phyloP scores from a whole-genome alignment of 345 rosid species.

The Sisymbrium altissimum region DNA sequence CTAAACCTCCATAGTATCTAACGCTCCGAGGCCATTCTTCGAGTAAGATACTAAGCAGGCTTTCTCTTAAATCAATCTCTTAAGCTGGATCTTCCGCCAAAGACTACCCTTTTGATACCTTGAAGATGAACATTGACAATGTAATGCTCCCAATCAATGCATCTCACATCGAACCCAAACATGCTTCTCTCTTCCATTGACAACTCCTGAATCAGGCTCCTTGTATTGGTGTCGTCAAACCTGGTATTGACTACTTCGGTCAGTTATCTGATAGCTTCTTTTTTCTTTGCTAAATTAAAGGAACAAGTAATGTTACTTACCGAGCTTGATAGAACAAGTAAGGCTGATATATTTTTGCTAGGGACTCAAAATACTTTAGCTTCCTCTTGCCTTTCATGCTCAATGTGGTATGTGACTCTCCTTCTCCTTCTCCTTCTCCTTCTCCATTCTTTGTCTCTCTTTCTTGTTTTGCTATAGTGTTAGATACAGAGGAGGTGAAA shows the following conservation, averaged over 20 bases:
- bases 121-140: constrained; percentile 37
- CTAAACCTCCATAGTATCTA: too few species aligned
- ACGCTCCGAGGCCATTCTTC: too few species aligned
- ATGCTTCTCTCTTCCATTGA: neutral
- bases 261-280: neutral
- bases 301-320: neutral
- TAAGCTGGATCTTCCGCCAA: neutral
- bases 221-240: constrained; percentile 32
- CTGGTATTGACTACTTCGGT: neutral
- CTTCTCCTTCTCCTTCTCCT: constrained; percentile 9
- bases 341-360: constrained; percentile 21
- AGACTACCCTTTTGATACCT: neutral
- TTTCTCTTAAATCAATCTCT: neutral
- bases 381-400: constrained; percentile 1
- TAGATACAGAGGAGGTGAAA: constrained; percentile 14
- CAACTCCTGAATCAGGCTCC: constrained; percentile 15
- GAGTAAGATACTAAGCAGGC: too few species aligned
- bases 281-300: neutral
- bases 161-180: constrained; percentile 26
- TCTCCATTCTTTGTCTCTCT: neutral
- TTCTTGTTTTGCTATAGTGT: neutral
- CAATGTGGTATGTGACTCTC: neutral
- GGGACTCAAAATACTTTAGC: constrained; percentile 3
- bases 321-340: constrained; percentile 12
- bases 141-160: constrained; percentile 40